These are phyloP conservation scores for Medicago arabica DNA, from an alignment of 306 rosid genomes.

Conservation along the genomic window DNA sequence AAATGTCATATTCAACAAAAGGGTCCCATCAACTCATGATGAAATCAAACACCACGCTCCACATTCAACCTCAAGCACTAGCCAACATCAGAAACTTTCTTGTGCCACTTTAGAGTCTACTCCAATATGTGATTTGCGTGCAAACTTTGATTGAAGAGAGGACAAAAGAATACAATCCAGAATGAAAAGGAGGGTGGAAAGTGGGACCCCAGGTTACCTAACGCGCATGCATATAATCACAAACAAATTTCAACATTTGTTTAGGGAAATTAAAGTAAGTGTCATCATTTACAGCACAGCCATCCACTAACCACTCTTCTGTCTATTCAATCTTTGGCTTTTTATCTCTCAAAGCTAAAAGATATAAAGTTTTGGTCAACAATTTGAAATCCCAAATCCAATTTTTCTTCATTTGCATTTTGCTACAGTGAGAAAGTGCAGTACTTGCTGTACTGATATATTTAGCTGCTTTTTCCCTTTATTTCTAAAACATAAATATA, in stretches of 20 bases:
- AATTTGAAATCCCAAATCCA: slow-evolving; percentile 39
- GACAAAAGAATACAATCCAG: slow-evolving; percentile 58
- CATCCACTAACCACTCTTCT: slow-evolving; percentile 68
- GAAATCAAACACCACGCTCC: slow-evolving; percentile 51
- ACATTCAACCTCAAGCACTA: too few species aligned
- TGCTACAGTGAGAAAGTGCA: slow-evolving; percentile 47
- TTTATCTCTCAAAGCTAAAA: slow-evolving; percentile 59
- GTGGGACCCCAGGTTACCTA: slow-evolving; percentile 73
- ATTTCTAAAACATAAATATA: slow-evolving; percentile 55
- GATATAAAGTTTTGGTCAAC: slow-evolving; percentile 58
- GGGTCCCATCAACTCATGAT: slow-evolving; percentile 60
- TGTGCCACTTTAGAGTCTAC: slow-evolving; percentile 51
- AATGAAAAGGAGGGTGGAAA: slow-evolving; percentile 52
- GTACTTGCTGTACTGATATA: slow-evolving; percentile 18
- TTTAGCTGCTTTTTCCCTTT: slow-evolving; percentile 49
- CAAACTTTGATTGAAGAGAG: slow-evolving; percentile 29
- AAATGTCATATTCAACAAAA: slow-evolving; percentile 42
- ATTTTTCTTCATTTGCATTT: slow-evolving; percentile 42
- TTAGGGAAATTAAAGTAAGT: slow-evolving; percentile 42
- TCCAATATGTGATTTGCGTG: slow-evolving; percentile 38
- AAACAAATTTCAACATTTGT: slow-evolving; percentile 53
- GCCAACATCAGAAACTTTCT: slow-evolving; percentile 58
- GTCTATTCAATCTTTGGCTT: slow-evolving; percentile 59
- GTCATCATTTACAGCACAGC: slow-evolving; percentile 70
- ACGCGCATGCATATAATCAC: slow-evolving; percentile 84